phyloP scores from a whole-genome alignment of 2,329 filamentous ascomycete species.

The Scedosporium minutisporum region DNA sequence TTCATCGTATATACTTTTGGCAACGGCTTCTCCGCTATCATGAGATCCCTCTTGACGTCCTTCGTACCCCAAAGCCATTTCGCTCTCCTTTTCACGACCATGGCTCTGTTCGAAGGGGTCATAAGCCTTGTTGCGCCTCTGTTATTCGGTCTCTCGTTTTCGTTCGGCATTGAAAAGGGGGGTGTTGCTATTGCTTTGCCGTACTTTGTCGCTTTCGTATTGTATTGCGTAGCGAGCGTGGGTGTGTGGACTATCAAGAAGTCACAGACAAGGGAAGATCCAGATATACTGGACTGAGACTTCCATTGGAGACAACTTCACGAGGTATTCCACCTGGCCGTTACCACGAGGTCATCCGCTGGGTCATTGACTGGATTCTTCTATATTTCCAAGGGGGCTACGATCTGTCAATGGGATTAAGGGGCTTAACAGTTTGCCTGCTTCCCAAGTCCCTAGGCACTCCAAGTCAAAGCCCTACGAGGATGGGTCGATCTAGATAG shows the following conservation, averaged over 20 bases:
- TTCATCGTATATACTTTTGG: constrained; percentile 8
- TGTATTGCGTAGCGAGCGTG: constrained; percentile 7
- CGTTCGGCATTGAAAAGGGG: constrained; percentile 5
- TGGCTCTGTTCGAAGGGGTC: constrained; percentile 10
- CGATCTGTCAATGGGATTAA: too few species aligned
- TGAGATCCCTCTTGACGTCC: constrained; percentile 9
- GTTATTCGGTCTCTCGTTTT: constrained; percentile 7
- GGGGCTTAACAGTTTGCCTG: too few species aligned
- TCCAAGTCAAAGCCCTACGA: too few species aligned
- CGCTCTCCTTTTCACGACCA: constrained; percentile 8
- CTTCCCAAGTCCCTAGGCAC: too few species aligned
- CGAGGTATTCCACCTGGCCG: too few species aligned
- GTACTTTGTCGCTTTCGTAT: constrained; percentile 8
- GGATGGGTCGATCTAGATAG: too few species aligned
- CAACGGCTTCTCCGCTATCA: constrained; percentile 6
- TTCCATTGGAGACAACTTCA: neutral
- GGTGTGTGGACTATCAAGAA: constrained; percentile 4
- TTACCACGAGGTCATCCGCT: too few species aligned
- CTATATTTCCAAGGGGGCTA: too few species aligned
- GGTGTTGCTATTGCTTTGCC: constrained; percentile 6
- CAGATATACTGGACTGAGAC: neutral
- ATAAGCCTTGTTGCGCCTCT: constrained; percentile 1
- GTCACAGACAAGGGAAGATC: neutral
- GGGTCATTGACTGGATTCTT: too few species aligned
- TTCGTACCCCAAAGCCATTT: constrained; percentile 6